Base-by-base conservation (phyloP, 805 yeast genomes). In the Middelhovenomyces tepae region DNA sequence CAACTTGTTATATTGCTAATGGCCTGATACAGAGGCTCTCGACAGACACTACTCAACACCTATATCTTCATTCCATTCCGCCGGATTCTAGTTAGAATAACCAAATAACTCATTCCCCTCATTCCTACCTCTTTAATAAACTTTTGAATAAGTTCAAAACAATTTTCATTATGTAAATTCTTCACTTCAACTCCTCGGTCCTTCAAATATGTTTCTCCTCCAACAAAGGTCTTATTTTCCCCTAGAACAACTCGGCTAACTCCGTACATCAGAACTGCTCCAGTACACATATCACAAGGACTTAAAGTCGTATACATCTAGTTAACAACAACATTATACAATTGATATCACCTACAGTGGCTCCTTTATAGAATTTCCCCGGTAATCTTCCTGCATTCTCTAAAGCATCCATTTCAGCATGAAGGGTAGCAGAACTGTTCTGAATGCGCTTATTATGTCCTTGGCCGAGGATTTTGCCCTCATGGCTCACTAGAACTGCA, bases 271-370 rank as follows among this genome's bases (percentile, higher is more conserved):
- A 89, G 50, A 43, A 89, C 81, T 4, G 96, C 94, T 14, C 97
- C 97, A 4, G 91, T 73, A 56, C 97, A 89, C 96, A 89, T 89
- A 45, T 77, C 70, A 56, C 97, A 89, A 3, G 97, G 96, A 5
- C 94, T 82, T 44, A 89, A 63, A 0, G 95, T 82, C 19, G 96
- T 86, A 60, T 86, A 89, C 71, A 85, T 71, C n/a, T n/a, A n/a
- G n/a, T n/a, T n/a, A n/a, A n/a, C n/a, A n/a, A n/a, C n/a, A n/a
- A n/a, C n/a, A n/a, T n/a, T n/a, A n/a, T n/a, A n/a, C n/a, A n/a
- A n/a, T n/a, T n/a, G n/a, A n/a, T n/a, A n/a, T n/a, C n/a, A n/a
- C n/a, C n/a, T n/a, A n/a, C n/a, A 15, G 97, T 91, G 46, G 95
- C 80, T 42, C 77, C 69, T 50, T 79, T 81, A 63, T 89, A 89